These are phyloP conservation scores for Ophiostoma angusticollis DNA, from an alignment of 2,329 filamentous ascomycete genomes.

Conservation along the genomic window DNA sequence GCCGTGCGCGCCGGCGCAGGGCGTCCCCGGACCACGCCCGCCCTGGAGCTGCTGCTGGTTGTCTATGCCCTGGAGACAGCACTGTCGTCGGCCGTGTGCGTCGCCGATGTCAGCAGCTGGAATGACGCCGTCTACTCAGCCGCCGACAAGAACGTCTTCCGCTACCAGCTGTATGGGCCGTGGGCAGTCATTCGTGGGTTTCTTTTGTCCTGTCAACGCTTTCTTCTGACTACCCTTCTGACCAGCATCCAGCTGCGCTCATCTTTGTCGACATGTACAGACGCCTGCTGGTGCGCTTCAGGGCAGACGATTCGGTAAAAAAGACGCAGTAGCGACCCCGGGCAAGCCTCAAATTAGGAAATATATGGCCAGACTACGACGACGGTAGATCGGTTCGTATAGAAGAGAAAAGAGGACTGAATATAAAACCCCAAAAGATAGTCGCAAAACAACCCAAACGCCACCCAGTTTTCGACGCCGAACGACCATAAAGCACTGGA, in stretches of 20 bases:
- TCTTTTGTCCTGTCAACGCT: slow-evolving; percentile 1
- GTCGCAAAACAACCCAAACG: neutral
- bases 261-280: slow-evolving; percentile 42
- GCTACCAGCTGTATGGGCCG: slow-evolving; percentile 37
- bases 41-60: slow-evolving; percentile 36
- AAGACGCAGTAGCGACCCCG: slow-evolving; percentile 29
- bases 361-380: neutral
- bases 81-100: slow-evolving; percentile 38
- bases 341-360: neutral
- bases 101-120: slow-evolving; percentile 37
- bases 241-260: slow-evolving; percentile 27
- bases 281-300: slow-evolving; percentile 32
- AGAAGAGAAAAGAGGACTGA: neutral
- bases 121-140: slow-evolving; percentile 30
- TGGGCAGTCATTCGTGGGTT: slow-evolving; percentile 41
- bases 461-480: no score
- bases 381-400: neutral
- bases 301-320: slow-evolving; percentile 23
- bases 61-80: slow-evolving; percentile 39
- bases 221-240: neutral
- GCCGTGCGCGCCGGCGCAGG: neutral
- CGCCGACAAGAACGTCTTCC: slow-evolving; percentile 31
- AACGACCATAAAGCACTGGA: no score
- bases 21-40: slow-evolving; percentile 23
- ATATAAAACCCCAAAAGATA: neutral